phyloP scores from a whole-genome alignment of 257 asterid species.

The Nicotiana obtusifolia region DNA sequence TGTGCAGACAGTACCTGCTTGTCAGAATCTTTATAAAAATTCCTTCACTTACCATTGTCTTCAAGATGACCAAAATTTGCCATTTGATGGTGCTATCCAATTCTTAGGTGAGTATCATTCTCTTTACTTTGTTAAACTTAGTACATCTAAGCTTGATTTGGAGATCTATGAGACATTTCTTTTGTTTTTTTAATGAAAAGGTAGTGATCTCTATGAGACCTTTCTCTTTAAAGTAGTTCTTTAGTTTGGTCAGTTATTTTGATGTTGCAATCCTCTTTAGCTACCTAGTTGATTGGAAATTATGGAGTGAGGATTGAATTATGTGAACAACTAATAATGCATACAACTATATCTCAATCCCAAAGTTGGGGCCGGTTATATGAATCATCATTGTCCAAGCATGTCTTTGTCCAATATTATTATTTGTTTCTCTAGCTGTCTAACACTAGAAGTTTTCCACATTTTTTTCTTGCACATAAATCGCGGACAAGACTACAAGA shows the following conservation, averaged over 20 bases:
- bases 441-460: too few species aligned
- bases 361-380: background rate
- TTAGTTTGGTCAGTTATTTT: background rate
- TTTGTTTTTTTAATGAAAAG: too few species aligned
- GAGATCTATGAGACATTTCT: background rate
- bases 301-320: background rate
- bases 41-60: conserved; percentile 84
- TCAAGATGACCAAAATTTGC: conserved; percentile 55
- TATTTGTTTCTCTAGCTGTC: too few species aligned
- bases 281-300: background rate
- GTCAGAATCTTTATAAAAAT: conserved; percentile 79
- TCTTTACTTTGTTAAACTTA: background rate
- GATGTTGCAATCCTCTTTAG: background rate
- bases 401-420: too few species aligned
- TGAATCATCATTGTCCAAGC: too few species aligned
- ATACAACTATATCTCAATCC: background rate
- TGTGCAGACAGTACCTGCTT: conserved; percentile 79
- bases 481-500: too few species aligned
- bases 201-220: background rate
- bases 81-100: conserved; percentile 75
- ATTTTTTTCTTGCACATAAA: too few species aligned
- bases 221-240: background rate
- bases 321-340: background rate
- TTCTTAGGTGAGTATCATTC: conserved; percentile 56
- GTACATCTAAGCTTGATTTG: background rate